Evolutionary conservation across 495 filamentous ascomycete genomes (phyloP), one percentile per base, ranked within the genome.

Genomic region (Penicillium subrubescens): DNA sequence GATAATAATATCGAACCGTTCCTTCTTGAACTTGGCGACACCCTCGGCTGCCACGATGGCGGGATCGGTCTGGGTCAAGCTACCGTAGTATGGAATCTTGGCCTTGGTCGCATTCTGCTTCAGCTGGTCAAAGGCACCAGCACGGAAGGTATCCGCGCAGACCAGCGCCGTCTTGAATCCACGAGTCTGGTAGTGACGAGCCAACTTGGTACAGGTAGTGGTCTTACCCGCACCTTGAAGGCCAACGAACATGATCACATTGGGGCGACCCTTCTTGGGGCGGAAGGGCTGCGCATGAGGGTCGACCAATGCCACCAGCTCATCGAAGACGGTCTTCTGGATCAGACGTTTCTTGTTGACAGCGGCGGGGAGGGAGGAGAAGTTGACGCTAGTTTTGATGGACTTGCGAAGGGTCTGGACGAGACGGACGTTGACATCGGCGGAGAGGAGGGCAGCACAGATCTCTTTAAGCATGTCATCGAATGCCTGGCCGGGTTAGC

Each of bases 201-300:
- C 95, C 41, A 99, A 84, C 77, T 99, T 99, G 33, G 95, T 99
- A 83, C 95, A 99, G 1, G 94, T 94, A 1, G 95, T 99, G 10
- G 95, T 99, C 76, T 99, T 99, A 73, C 95, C 95, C 15, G 94
- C 89, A 80, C 95, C 95, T 74, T 99, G 95, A 48, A 99, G 82
- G 73, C 95, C 95, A 61, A 99, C 96, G 68, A 99, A 97, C 95
- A 99, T 99, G 74, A 99, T 97, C 67, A 98, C 91, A 77, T 97
- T 98, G 51, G 90, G 81, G 69, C 94, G 95, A 61, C 92, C 92
- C 77, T 99, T 99, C 82, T 95, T 97, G 25, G 96, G 95, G 67
- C 95, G 93, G 84, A 97, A 99, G 0, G 94, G 89, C 62, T 97
- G 93, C 65, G 91, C 92, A 79, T 97, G 95, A 19, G 95, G 95